Evolutionary conservation across 2,329 filamentous ascomycete species (phyloP).

Genomic region (Herpotrichia juniperi): DNA sequence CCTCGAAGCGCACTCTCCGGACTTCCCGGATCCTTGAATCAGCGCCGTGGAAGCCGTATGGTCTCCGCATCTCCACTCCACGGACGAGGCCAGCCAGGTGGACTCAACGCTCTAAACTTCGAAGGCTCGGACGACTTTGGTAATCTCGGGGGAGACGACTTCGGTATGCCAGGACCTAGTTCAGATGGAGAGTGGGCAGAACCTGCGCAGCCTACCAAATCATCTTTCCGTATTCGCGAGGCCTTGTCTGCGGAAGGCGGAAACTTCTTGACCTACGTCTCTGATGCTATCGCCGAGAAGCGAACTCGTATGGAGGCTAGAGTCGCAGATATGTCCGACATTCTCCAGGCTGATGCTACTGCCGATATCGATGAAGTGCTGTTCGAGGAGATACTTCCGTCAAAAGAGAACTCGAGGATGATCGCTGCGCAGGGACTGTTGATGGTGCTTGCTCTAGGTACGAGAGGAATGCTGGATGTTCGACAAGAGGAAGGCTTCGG

Average conservation of each 20-base stretch:
- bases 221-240: conserved; percentile 53
- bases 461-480: conserved; percentile 67
- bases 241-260: conserved; percentile 63
- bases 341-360: conserved; percentile 35
- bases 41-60: conserved; percentile 57
- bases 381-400: conserved; percentile 74
- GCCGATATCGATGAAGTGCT: conserved; percentile 53
- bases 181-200: conserved; percentile 18
- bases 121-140: conserved; percentile 36
- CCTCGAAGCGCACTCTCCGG: conserved; percentile 46
- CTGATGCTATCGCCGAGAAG: conserved; percentile 51
- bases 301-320: conserved; percentile 18
- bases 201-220: conserved; percentile 10
- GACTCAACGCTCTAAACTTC: conserved; percentile 35
- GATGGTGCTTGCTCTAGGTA: conserved; percentile 51
- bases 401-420: conserved; percentile 57
- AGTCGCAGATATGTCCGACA: conserved; percentile 20
- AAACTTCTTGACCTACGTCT: conserved; percentile 69
- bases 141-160: conserved; percentile 22
- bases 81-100: conserved; percentile 51
- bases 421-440: conserved; percentile 65
- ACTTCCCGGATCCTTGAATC: conserved; percentile 20
- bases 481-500: conserved; percentile 60
- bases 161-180: conserved; percentile 27
- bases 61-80: conserved; percentile 67